A percentile compares a stretch with the other conserved stretches of the same genome.
These are phyloP conservation scores for Knufia fluminis DNA, from an alignment of 2,329 filamentous ascomycete species.

Conservation along the genomic window DNA sequence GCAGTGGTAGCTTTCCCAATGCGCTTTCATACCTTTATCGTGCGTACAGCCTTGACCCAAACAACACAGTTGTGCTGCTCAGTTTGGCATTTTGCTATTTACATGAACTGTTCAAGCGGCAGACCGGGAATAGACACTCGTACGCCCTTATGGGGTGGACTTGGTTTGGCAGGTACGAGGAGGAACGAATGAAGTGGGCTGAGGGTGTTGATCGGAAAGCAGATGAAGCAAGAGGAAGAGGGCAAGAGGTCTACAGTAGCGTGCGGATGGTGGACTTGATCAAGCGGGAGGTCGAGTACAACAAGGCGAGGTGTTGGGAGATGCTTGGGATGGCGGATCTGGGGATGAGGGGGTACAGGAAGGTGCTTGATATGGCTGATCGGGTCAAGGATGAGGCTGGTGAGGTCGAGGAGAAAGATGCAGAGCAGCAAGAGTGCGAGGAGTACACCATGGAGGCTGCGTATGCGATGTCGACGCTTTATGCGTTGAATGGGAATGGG, in stretches of 20 bases:
- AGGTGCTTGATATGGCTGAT: constrained; percentile 37
- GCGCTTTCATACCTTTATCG: constrained; percentile 83
- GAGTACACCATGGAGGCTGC: constrained; percentile 62
- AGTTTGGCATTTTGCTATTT: constrained; percentile 77
- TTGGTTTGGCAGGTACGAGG: constrained; percentile 68
- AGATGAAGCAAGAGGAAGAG: constrained; percentile 2
- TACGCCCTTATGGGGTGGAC: constrained; percentile 74
- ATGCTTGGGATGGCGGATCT: constrained; percentile 63
- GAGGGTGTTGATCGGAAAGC: neutral
- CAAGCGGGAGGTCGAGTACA: constrained; percentile 63
- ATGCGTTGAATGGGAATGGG: constrained; percentile 54
- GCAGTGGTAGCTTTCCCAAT: constrained; percentile 71
- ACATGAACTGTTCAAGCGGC: constrained; percentile 79
- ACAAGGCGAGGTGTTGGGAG: constrained; percentile 68
- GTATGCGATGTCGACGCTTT: constrained; percentile 62
- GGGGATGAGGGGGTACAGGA: constrained; percentile 63
- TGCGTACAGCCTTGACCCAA: constrained; percentile 39
- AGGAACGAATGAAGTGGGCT: constrained; percentile 40
- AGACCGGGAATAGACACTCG: constrained; percentile 82
- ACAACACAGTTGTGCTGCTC: constrained; percentile 60
- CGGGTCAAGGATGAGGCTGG: constrained; percentile 30
- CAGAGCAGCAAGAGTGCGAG: constrained; percentile 31
- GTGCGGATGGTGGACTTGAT: constrained; percentile 10
- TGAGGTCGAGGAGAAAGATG: constrained; percentile 28
- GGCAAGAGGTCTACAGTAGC: constrained; percentile 3